Evolutionary conservation across 2,329 filamentous ascomycete species (phyloP).

Genomic region (Cercospora janseana): DNA sequence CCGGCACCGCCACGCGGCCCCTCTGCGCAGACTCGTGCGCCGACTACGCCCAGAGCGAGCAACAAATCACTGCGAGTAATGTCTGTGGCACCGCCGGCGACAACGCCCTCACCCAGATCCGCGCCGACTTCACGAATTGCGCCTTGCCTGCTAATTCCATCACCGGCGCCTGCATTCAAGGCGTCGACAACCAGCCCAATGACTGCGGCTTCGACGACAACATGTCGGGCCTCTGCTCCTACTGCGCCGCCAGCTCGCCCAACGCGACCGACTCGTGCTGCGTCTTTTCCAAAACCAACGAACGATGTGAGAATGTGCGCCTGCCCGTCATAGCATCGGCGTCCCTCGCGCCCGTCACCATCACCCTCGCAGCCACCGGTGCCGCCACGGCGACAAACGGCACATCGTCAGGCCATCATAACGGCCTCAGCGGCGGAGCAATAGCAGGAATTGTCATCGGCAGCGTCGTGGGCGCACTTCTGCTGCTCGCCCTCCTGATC

Average conservation of each 20-base stretch:
- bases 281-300: constrained; percentile 72
- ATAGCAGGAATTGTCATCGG: constrained; percentile 92
- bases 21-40: constrained; percentile 90
- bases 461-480: constrained; percentile 65
- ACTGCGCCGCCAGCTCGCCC: constrained; percentile 76
- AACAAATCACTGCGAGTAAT: constrained; percentile 72
- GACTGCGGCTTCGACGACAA: constrained; percentile 83
- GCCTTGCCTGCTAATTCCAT: constrained; percentile 78
- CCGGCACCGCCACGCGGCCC: constrained; percentile 63
- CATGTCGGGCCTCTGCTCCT: constrained; percentile 74
- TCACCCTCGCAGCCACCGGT: constrained; percentile 58
- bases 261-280: constrained; percentile 97
- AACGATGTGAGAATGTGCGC: constrained; percentile 70
- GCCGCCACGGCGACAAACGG: constrained; percentile 33
- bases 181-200: constrained; percentile 72
- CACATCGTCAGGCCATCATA: constrained; percentile 55
- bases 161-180: constrained; percentile 70
- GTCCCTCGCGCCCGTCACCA: constrained; percentile 58
- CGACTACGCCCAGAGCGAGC: constrained; percentile 83
- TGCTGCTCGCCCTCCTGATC: constrained; percentile 66
- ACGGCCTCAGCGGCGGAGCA: constrained; percentile 70
- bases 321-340: constrained; percentile 65
- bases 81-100: constrained; percentile 67
- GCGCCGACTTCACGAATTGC: constrained; percentile 90
- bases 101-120: constrained; percentile 72